Conservation (phyloP, 2,329 filamentous ascomycete species). For the Hymenotorrendiella dingleyae region DNA sequence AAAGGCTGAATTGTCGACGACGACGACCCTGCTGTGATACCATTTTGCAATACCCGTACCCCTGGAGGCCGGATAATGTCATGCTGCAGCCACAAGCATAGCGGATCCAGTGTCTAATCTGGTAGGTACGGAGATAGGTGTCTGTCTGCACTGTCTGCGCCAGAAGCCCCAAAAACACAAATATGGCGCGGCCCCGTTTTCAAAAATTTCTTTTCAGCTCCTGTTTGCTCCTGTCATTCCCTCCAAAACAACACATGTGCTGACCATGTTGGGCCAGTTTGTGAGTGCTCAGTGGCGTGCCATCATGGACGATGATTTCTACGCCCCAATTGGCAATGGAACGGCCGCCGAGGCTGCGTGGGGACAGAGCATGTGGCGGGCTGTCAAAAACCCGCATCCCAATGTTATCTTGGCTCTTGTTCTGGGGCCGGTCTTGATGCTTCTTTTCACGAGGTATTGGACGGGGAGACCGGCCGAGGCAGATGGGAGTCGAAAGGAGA, state of each 20-base stretch:
- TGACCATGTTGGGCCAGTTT: slow-evolving; percentile 1
- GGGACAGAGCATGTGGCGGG: slow-evolving; percentile 1
- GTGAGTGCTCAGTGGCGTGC: neutral
- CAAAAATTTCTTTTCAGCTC: neutral
- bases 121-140: too few species aligned
- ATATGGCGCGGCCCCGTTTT: neutral
- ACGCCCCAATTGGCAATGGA: slow-evolving; percentile 5
- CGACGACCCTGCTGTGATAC: too few species aligned
- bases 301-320: slow-evolving; percentile 22
- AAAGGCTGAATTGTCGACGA: too few species aligned
- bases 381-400: neutral
- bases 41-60: too few species aligned
- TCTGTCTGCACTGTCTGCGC: neutral
- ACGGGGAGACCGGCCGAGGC: slow-evolving; percentile 14
- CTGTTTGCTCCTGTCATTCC: neutral
- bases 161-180: neutral
- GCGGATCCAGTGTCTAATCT: too few species aligned
- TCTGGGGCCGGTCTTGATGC: slow-evolving; percentile 16
- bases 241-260: too few species aligned
- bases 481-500: slow-evolving; percentile 10
- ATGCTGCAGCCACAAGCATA: too few species aligned
- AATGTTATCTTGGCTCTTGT: slow-evolving; percentile 16
- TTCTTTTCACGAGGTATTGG: slow-evolving; percentile 22
- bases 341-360: neutral
- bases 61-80: too few species aligned